Evolutionary conservation across 2,329 filamentous ascomycete genomes (phyloP), one percentile per base, ranked within the genome.

Genomic region (Diaporthe citriasiana): DNA sequence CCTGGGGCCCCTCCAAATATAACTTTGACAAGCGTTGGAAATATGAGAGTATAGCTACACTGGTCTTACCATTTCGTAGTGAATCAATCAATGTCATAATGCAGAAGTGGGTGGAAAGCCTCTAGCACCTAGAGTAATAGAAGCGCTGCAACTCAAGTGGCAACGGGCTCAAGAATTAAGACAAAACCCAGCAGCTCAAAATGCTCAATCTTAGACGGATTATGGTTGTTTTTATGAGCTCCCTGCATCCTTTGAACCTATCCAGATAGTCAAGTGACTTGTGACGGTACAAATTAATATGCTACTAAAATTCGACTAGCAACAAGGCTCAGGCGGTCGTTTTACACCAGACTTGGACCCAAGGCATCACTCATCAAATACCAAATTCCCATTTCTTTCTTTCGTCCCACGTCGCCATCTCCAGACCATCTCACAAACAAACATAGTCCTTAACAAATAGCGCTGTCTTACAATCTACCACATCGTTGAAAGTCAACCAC

Each of bases 341-440:
- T 15, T 8, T 40, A 27, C 10, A 27, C 17, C 38, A 30, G 25
- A 30, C 30, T n/a, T 22, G n/a, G 6, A 15, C 40, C 53, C 19
- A 19, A 63, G 59, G 59, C 59, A 63, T 13, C 59, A 47, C n/a
- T n/a, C n/a, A n/a, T n/a, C n/a, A n/a, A n/a, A 30, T 30, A 22
- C 38, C 25, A 45, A 45, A 8, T 3, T n/a, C 15, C 27, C 10
- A 9, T 45, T 27, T 38, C 13, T 6, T n/a, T 30, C 27, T 27
- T 25, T n/a, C 27, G 3, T 33, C 40, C 13, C 40, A 13, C 47
- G 3, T n/a, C 19, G 19, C 27, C 40, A n/a, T 13, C 27, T 22
- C 25, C 40, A 47, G 13, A 13, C 13, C 25, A 25, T 63, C 13
- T 30, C 40, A 38, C 33, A 22, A 17, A 38, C 10, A 4, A 4